Evolutionary conservation across 2,329 filamentous ascomycete genomes (phyloP), one percentile per base, ranked within the genome.

Genomic region (Parasarocladium wereldwijsianum): DNA sequence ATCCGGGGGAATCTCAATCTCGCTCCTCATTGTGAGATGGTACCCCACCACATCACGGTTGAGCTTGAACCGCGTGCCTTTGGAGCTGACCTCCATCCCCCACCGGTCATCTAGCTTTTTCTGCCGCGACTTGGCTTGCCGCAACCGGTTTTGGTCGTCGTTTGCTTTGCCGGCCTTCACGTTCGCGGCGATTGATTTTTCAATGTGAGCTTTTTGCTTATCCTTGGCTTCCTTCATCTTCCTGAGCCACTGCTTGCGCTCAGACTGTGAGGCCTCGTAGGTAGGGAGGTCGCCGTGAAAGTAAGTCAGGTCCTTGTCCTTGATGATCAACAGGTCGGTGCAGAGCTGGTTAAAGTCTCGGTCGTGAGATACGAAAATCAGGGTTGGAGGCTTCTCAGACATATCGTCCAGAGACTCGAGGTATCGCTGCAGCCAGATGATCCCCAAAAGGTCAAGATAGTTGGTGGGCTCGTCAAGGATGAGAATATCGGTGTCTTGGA

Each of bases 381-480:
- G 62, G 0, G 82, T 90, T 0, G 69, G 68, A 0, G 66, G 68
- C 3, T 60, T 52, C 0, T 62, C 54, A 0, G 49, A 50, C 13
- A 71, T 64, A 4, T 62, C 60, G 3, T 76, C 50, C 1, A 76
- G 50, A 1, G 64, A 55, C 21, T 66, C 58, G 8, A 93, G 66
- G 44, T 85, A 76, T 9, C 66, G 66, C 45, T 92, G 77, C 1
- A 93, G 61, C 82, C 84, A 92, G 33, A 93, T 70, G 34, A 93
- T 85, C 1, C 80, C 81, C 0, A 85, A 64, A 1, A 92, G 59
- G 43, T 92, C 83, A 2, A 92, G 64, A 45, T 83, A 92, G 45
- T 92, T 92, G 19, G 83, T 92, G 0, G 84, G 84, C 46, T 92
- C 83, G 47, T 92, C 83, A 3, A 92, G 68, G 29, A 92, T 75